A percentile compares a stretch with the other conserved stretches of the same genome.
Conservation (phyloP, 768 basidiomycete species). For the Glaciozyma antarctica region DNA sequence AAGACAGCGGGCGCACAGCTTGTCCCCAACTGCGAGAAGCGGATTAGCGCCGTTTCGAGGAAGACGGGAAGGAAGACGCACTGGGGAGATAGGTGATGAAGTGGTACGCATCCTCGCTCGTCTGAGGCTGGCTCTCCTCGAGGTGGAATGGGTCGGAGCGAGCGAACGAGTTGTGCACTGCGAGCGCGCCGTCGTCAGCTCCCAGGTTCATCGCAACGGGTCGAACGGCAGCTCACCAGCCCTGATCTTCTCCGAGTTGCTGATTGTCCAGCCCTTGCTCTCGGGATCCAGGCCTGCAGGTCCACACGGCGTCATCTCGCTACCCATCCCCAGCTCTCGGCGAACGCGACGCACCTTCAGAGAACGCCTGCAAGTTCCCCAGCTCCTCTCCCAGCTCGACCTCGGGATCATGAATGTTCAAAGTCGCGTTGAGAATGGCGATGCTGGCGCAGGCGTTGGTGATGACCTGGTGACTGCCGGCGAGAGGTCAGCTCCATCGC, state of each 20-base stretch:
- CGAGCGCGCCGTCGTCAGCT: constrained; percentile 39
- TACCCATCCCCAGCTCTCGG: neutral
- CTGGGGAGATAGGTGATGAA: constrained; percentile 84
- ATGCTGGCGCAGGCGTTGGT: constrained; percentile 74
- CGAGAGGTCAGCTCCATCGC: neutral
- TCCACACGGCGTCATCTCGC: neutral
- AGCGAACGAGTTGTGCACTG: constrained; percentile 86
- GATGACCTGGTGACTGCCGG: constrained; percentile 51
- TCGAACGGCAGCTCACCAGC: constrained; percentile 39
- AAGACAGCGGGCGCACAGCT: constrained; percentile 40
- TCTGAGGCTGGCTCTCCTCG: constrained; percentile 54
- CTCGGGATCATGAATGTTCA: constrained; percentile 21
- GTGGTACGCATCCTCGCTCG: constrained; percentile 81
- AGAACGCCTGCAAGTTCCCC: constrained; percentile 25
- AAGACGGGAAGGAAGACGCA: neutral
- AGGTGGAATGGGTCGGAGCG: constrained; percentile 80
- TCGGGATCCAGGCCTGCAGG: constrained; percentile 67
- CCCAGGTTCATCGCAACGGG: neutral
- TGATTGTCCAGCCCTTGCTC: constrained; percentile 40
- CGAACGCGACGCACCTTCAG: constrained; percentile 17
- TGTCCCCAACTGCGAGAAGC: constrained; percentile 50
- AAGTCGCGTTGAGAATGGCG: constrained; percentile 27
- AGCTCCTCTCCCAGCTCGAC: constrained; percentile 28
- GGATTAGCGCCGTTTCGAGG: neutral
- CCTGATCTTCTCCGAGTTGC: constrained; percentile 40